Conservation (phyloP, 108 stramenopile species). For the Conticribra weissflogii region DNA sequence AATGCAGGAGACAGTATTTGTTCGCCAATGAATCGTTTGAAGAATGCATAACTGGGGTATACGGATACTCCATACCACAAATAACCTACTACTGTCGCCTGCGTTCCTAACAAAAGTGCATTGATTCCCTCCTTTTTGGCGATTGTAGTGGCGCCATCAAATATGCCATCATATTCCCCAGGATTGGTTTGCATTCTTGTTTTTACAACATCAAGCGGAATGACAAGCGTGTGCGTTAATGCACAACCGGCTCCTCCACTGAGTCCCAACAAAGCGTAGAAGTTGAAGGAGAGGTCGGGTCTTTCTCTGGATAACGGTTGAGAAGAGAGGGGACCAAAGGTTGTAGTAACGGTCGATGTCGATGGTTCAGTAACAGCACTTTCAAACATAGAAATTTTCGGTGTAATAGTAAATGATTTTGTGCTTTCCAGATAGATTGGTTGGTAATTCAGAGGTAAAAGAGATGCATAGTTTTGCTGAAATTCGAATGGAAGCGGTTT, state of each 20-base stretch:
- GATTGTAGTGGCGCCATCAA: constrained; percentile 63
- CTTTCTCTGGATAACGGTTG: constrained; percentile 57
- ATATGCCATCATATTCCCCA: constrained; percentile 52
- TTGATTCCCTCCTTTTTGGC: constrained; percentile 68
- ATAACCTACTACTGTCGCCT: constrained; percentile 92
- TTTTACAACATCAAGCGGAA: constrained; percentile 87
- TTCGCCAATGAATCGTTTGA: constrained; percentile 74
- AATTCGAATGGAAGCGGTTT: constrained; percentile 22
- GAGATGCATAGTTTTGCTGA: constrained; percentile 38
- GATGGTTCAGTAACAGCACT: constrained; percentile 59
- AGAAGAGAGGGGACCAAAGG: constrained; percentile 67
- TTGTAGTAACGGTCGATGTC: constrained; percentile 56
- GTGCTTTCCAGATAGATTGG: constrained; percentile 4
- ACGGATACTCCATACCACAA: constrained; percentile 93
- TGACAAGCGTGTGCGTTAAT: constrained; percentile 85
- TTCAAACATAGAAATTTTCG: constrained; percentile 54
- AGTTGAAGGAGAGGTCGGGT: constrained; percentile 43
- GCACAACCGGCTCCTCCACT: constrained; percentile 91
- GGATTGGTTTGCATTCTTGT: constrained; percentile 79
- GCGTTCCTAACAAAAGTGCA: constrained; percentile 80
- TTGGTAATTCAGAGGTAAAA: constrained; percentile 54
- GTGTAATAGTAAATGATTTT: constrained; percentile 47
- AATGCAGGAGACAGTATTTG: constrained; percentile 56
- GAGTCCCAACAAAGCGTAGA: constrained; percentile 81
- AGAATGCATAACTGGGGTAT: constrained; percentile 92